Base-by-base conservation (phyloP, 352 stramenopile species). In the Phytophthora multivora region DNA sequence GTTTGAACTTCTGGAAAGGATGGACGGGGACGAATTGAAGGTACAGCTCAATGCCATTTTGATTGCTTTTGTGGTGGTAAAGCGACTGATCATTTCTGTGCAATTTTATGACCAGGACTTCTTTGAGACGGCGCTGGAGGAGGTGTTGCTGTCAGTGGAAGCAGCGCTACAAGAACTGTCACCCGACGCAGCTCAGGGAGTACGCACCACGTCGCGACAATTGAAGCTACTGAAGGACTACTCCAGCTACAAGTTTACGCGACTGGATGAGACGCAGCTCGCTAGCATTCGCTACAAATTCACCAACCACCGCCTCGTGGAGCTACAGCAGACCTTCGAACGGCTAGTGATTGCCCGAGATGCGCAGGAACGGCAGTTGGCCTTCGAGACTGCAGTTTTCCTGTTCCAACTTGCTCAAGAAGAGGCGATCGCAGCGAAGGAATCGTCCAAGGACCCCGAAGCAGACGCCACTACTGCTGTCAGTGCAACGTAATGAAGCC, bases 11-110 rank as follows among this genome's bases (percentile, higher is more conserved):
- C 66, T 93, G 11, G 76, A 90, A 60, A 76, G 59, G 23, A 89
- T 93, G 81, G 69, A 90, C 48, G 83, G 81, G 31, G 78, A 83
- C 31, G 79, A 89, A 40, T 59, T 93, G 12, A 89, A 91, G 77
- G 79, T 89, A 30, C 6, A 62, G 36, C 40, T 46, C 9, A 13
- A 5, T 5, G 33, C 5, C 26, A 33, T 43, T 9, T 21, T 25
- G 31, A 15, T 10, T 42, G 1, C 41, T 11, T 48, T 30, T 51
- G 18, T n/a, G 13, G 12, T 31, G 31, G 7, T 19, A n/a, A 35
- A 35, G 23, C 18, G 18, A 56, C 25, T 52, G 6, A 53, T 47
- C 13, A 19, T 25, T 48, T 21, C 2, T 48, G 16, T 56, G 12
- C 13, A 19, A 21, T 48, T 21, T 1, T 48, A 15, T 56, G 12